Evolutionary conservation across 2,329 filamentous ascomycete species (phyloP), one percentile per base, ranked within the genome.

Genomic region (Fusarium sarcochroum): DNA sequence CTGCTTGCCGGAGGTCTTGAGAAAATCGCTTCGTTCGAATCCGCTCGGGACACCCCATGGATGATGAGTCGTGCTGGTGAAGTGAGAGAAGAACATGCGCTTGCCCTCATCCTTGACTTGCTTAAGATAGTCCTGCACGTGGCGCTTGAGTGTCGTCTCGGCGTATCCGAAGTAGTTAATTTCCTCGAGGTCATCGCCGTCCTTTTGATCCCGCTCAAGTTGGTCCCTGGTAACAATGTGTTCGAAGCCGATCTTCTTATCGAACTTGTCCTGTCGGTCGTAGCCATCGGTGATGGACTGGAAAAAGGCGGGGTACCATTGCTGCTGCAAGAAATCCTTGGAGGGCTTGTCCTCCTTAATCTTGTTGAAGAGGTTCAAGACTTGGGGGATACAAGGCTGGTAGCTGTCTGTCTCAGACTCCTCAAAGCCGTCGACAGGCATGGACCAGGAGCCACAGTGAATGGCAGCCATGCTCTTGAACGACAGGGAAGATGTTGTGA

Each of bases 381-480:
- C 69, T 32, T 80, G 82, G 1, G 83, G 78, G 38, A 84, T 63
- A 40, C 82, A 84, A 5, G 82, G 80, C 47, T 83, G 80, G 58
- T 83, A 83, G 18, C 81, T 75, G 25, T 82, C 76, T 10, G 80
- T 75, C 20, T 77, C 67, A 25, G 78, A 81, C 61, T 84, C 82
- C 42, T 76, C 75, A 32, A 83, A 83, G 53, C 79, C 80, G 50
- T 83, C 6, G 71, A 78, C 35, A 74, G 68, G 8, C 66, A 84
- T 73, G 0, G 82, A 80, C 14, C 75, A 78, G 17, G 81, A 70
- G 15, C 82, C 82, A 51, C 82, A 84, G 34, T 83, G 72, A 14
- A 79, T 81, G 3, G 80, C 81, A 0, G 77, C 76, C 17, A 83
- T 58, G 49, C 80, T 82, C 71, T 84, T 84, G 34, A 82, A 74